Conservation (phyloP, 441 rosid genomes). For the Melastoma candidum region DNA sequence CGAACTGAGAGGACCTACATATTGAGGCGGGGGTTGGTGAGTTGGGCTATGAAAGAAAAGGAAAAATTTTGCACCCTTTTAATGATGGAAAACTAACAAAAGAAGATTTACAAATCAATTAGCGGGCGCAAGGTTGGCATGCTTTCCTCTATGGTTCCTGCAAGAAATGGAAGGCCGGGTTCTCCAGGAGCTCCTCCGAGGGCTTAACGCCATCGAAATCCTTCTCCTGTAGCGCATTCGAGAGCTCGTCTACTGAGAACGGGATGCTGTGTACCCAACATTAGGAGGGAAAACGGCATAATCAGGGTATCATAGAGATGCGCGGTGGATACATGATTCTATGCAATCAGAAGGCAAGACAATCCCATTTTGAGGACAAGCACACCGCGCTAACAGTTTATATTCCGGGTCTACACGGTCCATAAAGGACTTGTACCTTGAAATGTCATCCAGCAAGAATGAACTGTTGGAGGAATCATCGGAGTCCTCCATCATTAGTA, state of each 20-base stretch:
- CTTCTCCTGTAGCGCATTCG: constrained; percentile 70
- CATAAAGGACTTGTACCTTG: constrained; percentile 41
- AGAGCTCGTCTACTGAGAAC: constrained; percentile 85
- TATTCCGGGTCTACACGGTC: too few relatives aligned
- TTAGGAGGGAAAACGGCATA: constrained; percentile 2
- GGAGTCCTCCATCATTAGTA: constrained; percentile 96
- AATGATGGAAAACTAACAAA: too few relatives aligned
- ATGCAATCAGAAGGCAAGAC: neutral
- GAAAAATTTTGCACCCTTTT: too few relatives aligned
- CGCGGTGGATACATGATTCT: neutral
- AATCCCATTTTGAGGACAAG: too few relatives aligned
- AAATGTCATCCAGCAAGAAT: constrained; percentile 92
- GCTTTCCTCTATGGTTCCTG: constrained; percentile 21
- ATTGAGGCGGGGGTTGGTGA: too few relatives aligned
- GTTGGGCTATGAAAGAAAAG: too few relatives aligned
- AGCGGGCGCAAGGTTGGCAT: too few relatives aligned
- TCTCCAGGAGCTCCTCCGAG: constrained; percentile 79
- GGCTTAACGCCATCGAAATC: constrained; percentile 82
- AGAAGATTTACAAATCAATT: too few relatives aligned
- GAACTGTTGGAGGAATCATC: constrained; percentile 72
- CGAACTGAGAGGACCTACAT: too few relatives aligned
- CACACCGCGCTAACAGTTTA: neutral
- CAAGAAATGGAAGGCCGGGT: constrained; percentile 88
- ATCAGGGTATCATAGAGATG: neutral
- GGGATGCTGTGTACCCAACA: constrained; percentile 63